Conservation (phyloP, 306 rosid species). For the Cyclanthera cordifolia region DNA sequence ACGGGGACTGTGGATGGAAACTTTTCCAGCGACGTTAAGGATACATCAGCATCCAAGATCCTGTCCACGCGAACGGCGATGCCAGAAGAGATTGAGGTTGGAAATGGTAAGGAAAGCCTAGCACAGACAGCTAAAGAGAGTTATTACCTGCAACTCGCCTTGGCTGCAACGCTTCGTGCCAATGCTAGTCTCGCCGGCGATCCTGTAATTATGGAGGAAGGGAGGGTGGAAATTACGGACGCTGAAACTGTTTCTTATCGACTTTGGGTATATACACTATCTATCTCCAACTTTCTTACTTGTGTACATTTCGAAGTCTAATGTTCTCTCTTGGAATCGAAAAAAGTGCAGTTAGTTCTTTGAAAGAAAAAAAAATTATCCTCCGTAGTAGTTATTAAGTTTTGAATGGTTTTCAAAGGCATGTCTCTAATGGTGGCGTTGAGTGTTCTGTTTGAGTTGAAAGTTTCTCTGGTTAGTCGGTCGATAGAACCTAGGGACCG, state of each 20-base stretch:
- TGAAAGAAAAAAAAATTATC: no score
- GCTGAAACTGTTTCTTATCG: constrained; percentile 76
- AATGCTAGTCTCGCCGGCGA: constrained; percentile 52
- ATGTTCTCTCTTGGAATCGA: background rate
- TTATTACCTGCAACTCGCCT: constrained; percentile 42
- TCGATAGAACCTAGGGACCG: no score
- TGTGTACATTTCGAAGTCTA: background rate
- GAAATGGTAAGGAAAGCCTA: constrained; percentile 20
- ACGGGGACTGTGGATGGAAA: constrained; percentile 58
- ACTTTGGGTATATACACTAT: constrained; percentile 53
- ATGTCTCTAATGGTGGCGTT: background rate
- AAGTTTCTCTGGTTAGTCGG: background rate
- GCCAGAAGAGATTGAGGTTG: constrained; percentile 13
- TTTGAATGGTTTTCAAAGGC: background rate
- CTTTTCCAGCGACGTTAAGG: constrained; percentile 48
- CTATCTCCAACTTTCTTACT: background rate
- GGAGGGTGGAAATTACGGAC: constrained; percentile 43
- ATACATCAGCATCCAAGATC: constrained; percentile 19
- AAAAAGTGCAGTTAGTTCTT: background rate
- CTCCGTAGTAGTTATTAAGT: background rate
- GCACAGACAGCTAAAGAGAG: constrained; percentile 42
- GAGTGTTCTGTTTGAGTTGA: background rate
- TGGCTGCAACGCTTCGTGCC: constrained; percentile 51
- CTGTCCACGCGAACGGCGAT: constrained; percentile 25
- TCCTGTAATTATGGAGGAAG: constrained; percentile 34